Base-by-base conservation (phyloP, 1,284 basidiomycete species). In the Austroboletus niveus region DNA sequence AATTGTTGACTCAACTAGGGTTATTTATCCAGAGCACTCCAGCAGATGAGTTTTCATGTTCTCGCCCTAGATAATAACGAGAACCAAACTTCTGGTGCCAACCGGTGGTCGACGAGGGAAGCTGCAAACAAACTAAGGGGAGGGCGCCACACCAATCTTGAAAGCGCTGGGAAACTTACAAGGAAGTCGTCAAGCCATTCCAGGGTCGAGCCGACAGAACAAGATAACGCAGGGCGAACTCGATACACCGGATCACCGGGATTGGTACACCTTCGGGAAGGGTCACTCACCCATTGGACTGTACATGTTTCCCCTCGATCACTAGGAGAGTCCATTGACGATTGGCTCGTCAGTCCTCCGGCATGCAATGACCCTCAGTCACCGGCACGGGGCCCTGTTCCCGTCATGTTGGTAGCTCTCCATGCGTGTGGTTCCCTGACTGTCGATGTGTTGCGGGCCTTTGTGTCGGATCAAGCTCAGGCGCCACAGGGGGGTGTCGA, bases 371-470 rank as follows among this genome's bases (percentile, higher is more conserved):
- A 42, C 27, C n/a, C 24, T 22, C 12, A 43, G 42, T 11, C 38
- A 40, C 39, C 38, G 36, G 34, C 40, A 30, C 22, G 14, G 31
- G 54, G 55, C 22, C 69, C 71, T 4, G 58, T 71, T 8, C 81
- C 81, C 3, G 74, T 87, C 5, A 65, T 85, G 31, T 70, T 88
- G 45, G 77, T 87, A 30, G 86, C 82, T 11, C 72, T 89, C 42
- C 86, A 89, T 57, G 82, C 75, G 7, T 78, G 73, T 52, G 78
- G 78, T 5, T 76, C 78, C 4, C 69, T 80, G 14, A 77, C 77
- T 2, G 64, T 74, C 39, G 71, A 78, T 52, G 71, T 79, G 8
- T 50, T 79, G 36, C 74, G 75, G 22, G 64, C 72, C 20, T 69
- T 77, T 62, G 44, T 67, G 47, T 52, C 62, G 43, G 44, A 52